Evolutionary conservation across 2,329 filamentous ascomycete genomes (phyloP).

Genomic region (Mycocentrospora acerina): DNA sequence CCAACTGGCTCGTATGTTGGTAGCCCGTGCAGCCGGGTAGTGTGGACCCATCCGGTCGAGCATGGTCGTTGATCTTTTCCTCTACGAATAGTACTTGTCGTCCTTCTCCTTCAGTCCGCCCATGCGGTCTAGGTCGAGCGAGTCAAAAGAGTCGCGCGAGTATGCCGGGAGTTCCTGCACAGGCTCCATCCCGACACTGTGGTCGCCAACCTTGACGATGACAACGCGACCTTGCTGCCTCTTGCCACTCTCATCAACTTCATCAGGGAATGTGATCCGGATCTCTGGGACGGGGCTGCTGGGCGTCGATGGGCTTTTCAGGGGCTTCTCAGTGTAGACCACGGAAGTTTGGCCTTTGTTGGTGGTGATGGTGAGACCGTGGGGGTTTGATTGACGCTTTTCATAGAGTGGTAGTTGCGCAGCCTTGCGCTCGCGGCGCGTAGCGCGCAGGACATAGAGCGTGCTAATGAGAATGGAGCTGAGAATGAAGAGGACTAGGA

Average conservation of each 20-base stretch:
- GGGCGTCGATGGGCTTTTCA: conserved; percentile 75
- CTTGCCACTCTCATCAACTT: conserved; percentile 81
- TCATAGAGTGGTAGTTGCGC: conserved; percentile 71
- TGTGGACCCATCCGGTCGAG: conserved; percentile 19
- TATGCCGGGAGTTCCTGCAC: conserved; percentile 81
- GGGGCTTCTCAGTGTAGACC: conserved; percentile 75
- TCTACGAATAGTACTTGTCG: conserved; percentile 48
- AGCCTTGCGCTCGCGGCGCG: conserved; percentile 51
- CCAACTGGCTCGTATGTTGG: conserved; percentile 31
- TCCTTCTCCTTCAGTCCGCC: conserved; percentile 93
- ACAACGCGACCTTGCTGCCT: conserved; percentile 84
- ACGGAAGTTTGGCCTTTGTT: conserved; percentile 64
- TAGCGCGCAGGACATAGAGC: conserved; percentile 72
- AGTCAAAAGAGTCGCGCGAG: conserved; percentile 82
- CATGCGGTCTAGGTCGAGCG: conserved; percentile 90
- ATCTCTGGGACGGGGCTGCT: conserved; percentile 87
- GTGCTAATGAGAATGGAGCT: conserved; percentile 66
- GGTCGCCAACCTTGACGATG: conserved; percentile 87
- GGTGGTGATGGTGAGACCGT: conserved; percentile 58
- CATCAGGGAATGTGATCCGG: conserved; percentile 95
- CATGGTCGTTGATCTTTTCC: conserved; percentile 7
- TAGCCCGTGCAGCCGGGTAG: conserved; percentile 16
- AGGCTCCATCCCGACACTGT: conserved; percentile 84
- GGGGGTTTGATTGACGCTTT: conserved; percentile 54
- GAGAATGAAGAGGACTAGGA: conserved; percentile 76